These are phyloP conservation scores for Colletotrichum sp. DNA, from an alignment of 2,329 filamentous ascomycete species.

Conservation along the genomic window DNA sequence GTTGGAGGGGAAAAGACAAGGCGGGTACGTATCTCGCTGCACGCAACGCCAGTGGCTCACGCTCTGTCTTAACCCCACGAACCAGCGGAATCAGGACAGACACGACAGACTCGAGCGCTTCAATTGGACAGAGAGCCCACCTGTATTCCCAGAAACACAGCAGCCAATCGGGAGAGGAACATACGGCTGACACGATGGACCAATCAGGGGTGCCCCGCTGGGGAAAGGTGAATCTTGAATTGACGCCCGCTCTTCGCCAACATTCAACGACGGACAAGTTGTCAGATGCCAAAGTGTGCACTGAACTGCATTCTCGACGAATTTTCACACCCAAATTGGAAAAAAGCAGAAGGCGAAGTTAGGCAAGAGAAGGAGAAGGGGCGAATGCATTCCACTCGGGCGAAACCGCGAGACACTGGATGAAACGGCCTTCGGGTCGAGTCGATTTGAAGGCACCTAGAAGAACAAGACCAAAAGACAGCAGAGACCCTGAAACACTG, in stretches of 20 bases:
- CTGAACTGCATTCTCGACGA: background rate
- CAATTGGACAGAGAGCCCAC: background rate
- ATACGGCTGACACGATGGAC: slow-evolving; percentile 1
- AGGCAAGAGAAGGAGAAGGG: background rate
- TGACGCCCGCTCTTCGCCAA: background rate
- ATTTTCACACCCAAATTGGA: background rate
- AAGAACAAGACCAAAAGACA: background rate
- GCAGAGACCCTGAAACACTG: slow-evolving; percentile 16
- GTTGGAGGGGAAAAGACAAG: background rate
- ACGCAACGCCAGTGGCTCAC: background rate
- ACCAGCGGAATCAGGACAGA: background rate
- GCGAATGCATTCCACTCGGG: background rate
- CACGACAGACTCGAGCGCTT: background rate
- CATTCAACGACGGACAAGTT: background rate
- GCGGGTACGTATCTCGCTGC: background rate
- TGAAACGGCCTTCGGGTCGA: slow-evolving; percentile 6
- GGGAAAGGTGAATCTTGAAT: slow-evolving; percentile 19
- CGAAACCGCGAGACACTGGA: slow-evolving; percentile 13
- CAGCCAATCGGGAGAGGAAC: slow-evolving; percentile 16
- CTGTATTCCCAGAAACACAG: background rate
- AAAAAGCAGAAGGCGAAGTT: background rate
- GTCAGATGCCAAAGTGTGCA: background rate
- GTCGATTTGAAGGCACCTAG: background rate
- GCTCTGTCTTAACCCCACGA: slow-evolving; percentile 1
- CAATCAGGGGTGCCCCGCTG: slow-evolving; percentile 1